A percentile compares a stretch with the other conserved stretches of the same genome.
Conservation (phyloP, 768 basidiomycete species). For the Russula virescens region DNA sequence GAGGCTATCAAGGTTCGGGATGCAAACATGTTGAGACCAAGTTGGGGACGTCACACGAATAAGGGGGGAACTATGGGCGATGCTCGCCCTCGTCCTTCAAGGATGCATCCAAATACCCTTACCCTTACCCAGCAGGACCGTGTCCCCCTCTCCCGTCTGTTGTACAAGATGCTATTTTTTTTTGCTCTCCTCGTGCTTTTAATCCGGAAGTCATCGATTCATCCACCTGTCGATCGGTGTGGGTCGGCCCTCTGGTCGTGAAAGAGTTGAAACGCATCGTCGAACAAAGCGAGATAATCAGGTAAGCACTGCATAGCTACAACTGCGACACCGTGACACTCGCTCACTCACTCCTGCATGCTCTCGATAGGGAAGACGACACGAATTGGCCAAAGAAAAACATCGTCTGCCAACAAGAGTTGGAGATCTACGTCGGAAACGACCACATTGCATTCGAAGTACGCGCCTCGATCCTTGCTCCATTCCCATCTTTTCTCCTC, state of each 20-base stretch:
- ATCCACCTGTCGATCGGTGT: slow-evolving; percentile 70
- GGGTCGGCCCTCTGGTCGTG: slow-evolving; percentile 85
- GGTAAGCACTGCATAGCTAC: slow-evolving; percentile 45
- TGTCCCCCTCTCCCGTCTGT: no score
- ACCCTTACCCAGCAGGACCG: neutral
- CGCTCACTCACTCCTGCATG: no score
- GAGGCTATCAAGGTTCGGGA: no score
- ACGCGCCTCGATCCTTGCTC: slow-evolving; percentile 23
- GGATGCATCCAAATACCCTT: slow-evolving; percentile 19
- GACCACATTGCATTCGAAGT: slow-evolving; percentile 98
- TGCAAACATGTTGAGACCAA: no score
- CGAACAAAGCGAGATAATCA: slow-evolving; percentile 88
- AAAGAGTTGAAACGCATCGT: slow-evolving; percentile 95
- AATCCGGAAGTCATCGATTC: no score
- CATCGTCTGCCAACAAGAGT: slow-evolving; percentile 96
- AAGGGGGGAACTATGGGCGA: no score
- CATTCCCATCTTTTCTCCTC: no score
- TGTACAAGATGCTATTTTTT: no score
- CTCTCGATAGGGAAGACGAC: slow-evolving; percentile 81
- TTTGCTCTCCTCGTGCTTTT: no score
- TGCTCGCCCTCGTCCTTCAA: no score
- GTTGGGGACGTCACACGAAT: no score
- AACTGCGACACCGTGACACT: no score
- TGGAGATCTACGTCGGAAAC: slow-evolving; percentile 90
- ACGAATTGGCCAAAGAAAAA: slow-evolving; percentile 99